Conservation (phyloP, 2,329 filamentous ascomycete species). For the Aspergillus sp. region DNA sequence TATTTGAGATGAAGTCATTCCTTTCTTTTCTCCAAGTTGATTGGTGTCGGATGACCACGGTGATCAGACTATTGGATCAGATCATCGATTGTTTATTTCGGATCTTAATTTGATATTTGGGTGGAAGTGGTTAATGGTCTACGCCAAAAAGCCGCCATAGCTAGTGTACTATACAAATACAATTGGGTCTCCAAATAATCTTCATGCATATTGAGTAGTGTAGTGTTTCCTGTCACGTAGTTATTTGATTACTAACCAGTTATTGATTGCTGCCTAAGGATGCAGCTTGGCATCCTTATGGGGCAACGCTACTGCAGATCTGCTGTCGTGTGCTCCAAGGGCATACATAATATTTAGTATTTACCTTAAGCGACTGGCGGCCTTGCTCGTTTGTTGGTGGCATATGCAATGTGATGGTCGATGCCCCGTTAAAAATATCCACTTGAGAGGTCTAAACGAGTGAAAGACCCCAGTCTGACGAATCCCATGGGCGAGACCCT, state of each 20-base stretch:
- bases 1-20: neutral
- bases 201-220: too few species aligned
- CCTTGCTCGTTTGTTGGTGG: too few species aligned
- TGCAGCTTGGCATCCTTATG: neutral
- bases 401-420: too few species aligned
- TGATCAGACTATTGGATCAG: neutral
- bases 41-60: neutral
- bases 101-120: neutral
- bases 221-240: too few species aligned
- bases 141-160: neutral
- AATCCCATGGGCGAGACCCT: neutral
- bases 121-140: neutral
- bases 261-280: neutral
- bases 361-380: too few species aligned
- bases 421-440: too few species aligned
- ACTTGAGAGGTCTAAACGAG: too few species aligned
- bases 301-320: neutral
- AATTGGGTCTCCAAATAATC: neutral
- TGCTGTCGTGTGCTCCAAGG: neutral
- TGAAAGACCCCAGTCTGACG: neutral
- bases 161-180: neutral
- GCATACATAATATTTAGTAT: too few species aligned
- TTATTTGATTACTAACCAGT: too few species aligned
- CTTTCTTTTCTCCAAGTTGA: neutral
- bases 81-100: neutral